Conservation (phyloP, 306 rosid species). For the Ammopiptanthus mongolicus region DNA sequence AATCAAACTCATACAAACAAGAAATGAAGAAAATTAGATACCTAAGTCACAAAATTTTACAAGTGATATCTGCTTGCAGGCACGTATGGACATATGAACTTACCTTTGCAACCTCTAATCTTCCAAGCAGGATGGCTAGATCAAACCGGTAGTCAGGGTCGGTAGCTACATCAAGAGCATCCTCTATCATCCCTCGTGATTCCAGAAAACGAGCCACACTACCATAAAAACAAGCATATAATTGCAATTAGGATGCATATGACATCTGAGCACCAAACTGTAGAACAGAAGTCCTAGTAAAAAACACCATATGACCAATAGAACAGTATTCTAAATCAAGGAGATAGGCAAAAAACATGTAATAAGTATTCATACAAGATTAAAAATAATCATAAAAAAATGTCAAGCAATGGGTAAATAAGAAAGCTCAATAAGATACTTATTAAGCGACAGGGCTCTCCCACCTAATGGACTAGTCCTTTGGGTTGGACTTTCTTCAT, state of each 20-base stretch:
- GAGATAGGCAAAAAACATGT: neutral
- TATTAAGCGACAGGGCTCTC: neutral
- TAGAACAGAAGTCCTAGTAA: neutral
- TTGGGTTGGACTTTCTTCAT: neutral
- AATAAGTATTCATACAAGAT: neutral
- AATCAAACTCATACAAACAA: neutral
- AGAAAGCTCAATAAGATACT: neutral
- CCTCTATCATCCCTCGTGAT: conserved; percentile 98
- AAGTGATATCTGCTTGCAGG: neutral
- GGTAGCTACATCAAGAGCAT: conserved; percentile 94
- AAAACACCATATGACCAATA: conserved; percentile 4
- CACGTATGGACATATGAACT: conserved; percentile 21
- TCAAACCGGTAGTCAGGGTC: conserved; percentile 97
- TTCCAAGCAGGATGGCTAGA: conserved; percentile 92
- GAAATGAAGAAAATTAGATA: neutral
- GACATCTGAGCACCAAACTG: neutral
- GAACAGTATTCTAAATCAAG: conserved; percentile 11
- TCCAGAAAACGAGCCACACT: conserved; percentile 99
- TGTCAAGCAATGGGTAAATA: neutral
- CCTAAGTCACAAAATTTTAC: conserved; percentile 2
- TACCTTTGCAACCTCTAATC: conserved; percentile 94
- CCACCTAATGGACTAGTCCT: neutral
- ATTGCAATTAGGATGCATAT: conserved; percentile 21
- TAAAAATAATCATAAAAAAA: neutral
- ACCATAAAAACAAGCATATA: conserved; percentile 10